These are phyloP conservation scores for Dacryopinax primogenitus DNA, from an alignment of 768 basidiomycete species.

Conservation along the genomic window DNA sequence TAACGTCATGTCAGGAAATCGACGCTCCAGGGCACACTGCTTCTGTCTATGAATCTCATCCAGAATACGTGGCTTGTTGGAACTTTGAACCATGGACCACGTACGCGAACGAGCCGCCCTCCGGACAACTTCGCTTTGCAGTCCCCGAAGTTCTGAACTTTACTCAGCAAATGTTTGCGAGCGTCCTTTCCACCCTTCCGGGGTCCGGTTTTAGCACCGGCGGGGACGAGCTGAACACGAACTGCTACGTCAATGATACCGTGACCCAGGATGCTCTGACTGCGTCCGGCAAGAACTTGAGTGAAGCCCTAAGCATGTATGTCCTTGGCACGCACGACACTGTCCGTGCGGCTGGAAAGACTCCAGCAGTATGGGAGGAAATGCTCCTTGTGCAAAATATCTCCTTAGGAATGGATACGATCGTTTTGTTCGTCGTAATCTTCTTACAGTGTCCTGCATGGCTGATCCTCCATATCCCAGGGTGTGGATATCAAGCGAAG, in stretches of 20 bases:
- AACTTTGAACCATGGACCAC: constrained; percentile 29
- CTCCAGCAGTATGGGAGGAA: constrained; percentile 75
- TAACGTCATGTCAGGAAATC: constrained; percentile 43
- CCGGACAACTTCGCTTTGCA: constrained; percentile 69
- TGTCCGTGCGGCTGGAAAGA: constrained; percentile 47
- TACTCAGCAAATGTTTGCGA: constrained; percentile 39
- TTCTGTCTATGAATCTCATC: constrained; percentile 48
- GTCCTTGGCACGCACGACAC: constrained; percentile 46
- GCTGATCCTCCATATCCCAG: constrained; percentile 24
- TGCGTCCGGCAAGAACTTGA: constrained; percentile 39
- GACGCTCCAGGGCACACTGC: constrained; percentile 78
- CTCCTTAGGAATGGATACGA: constrained; percentile 37
- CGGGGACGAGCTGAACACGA: constrained; percentile 54
- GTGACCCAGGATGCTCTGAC: constrained; percentile 45
- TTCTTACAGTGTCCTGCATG: too few species aligned
- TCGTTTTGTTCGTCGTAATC: constrained; percentile 39
- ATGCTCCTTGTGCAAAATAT: constrained; percentile 49
- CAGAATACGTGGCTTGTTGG: constrained; percentile 59
- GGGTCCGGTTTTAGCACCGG: constrained; percentile 63
- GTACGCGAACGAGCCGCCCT: constrained; percentile 61
- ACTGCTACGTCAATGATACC: constrained; percentile 53
- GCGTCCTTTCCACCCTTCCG: constrained; percentile 34
- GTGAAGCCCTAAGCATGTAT: constrained; percentile 52
- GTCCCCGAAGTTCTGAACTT: constrained; percentile 48
- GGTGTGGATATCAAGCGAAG: constrained; percentile 57